These are phyloP conservation scores for Agarophyton chilense DNA, from an alignment of 23 red algal genomes.

Conservation along the genomic window DNA sequence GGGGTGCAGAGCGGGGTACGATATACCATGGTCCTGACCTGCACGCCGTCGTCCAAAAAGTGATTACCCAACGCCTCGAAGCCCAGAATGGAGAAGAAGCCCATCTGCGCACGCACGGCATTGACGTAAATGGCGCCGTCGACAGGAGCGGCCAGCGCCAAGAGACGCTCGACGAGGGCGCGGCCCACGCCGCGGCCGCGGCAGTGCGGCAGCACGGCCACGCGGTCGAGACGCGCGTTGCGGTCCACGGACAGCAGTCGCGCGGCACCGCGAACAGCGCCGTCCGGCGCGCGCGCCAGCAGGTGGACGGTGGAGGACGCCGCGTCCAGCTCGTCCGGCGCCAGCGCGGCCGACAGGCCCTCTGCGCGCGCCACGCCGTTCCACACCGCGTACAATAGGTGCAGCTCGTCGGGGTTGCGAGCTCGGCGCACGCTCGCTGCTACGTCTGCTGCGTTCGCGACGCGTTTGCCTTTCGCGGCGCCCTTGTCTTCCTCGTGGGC, in stretches of 20 bases:
- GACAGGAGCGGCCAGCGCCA: conserved; percentile 28
- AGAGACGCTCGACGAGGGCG: conserved; percentile 29
- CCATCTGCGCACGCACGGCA: conserved; percentile 50
- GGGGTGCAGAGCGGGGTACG: conserved; percentile 55
- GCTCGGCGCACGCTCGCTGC: not conserved
- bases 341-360: not conserved
- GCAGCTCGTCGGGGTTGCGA: conserved; percentile 13
- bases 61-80: conserved; percentile 63
- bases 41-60: not conserved
- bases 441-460: too few relatives aligned
- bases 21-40: conserved; percentile 68
- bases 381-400: conserved; percentile 38
- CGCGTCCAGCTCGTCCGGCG: conserved; percentile 43
- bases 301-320: conserved; percentile 43
- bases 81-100: conserved; percentile 86
- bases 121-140: conserved; percentile 71
- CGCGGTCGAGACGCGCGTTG: conserved; percentile 59
- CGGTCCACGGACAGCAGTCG: conserved; percentile 24
- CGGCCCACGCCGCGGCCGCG: conserved; percentile 66
- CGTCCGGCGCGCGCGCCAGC: conserved; percentile 35
- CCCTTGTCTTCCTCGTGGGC: too few relatives aligned
- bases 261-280: conserved; percentile 46
- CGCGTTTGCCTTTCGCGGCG: too few relatives aligned
- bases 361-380: conserved; percentile 31
- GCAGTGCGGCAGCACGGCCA: conserved; percentile 33